Evolutionary conservation across 164 flowering plant species (phyloP).

Genomic region (Liquidambar formosana): DNA sequence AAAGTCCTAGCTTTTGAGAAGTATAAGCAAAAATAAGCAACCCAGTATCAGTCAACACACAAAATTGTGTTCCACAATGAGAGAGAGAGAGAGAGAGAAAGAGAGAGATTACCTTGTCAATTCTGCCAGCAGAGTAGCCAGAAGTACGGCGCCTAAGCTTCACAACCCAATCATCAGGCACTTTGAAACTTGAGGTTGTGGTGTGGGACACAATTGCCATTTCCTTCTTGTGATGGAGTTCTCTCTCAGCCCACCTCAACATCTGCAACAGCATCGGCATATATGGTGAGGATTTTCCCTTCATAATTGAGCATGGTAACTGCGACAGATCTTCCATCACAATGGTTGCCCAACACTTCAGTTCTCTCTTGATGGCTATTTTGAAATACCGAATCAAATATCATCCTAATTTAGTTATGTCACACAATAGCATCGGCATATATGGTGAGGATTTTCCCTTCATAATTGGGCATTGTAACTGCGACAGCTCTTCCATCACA

Average conservation of each 20-base stretch:
- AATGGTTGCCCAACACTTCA: neutral
- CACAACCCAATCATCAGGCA: slow-evolving; percentile 47
- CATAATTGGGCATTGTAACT: neutral
- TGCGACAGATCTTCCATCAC: neutral
- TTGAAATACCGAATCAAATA: neutral
- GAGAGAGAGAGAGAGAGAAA: too few species aligned
- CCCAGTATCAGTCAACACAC: too few species aligned
- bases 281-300: neutral
- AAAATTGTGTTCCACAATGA: neutral
- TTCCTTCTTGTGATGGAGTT: slow-evolving; percentile 8
- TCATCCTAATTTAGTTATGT: neutral
- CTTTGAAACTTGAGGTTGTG: slow-evolving; percentile 6
- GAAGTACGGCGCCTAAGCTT: slow-evolving; percentile 26
- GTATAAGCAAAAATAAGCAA: too few species aligned
- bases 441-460: neutral
- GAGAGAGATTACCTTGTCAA: slow-evolving; percentile 34
- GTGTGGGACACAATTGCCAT: slow-evolving; percentile 20
- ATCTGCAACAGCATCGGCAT: slow-evolving; percentile 12
- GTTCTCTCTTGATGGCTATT: neutral
- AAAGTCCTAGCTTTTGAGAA: too few species aligned
- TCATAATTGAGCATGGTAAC: neutral
- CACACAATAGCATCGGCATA: neutral
- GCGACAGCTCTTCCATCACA: neutral
- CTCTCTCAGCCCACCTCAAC: slow-evolving; percentile 13
- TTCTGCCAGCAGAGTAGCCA: neutral